Percentiles rank a stretch among this genome's conserved stretches.
These are phyloP conservation scores for Lantana camara DNA, from an alignment of 257 asterid genomes.

Conservation along the genomic window DNA sequence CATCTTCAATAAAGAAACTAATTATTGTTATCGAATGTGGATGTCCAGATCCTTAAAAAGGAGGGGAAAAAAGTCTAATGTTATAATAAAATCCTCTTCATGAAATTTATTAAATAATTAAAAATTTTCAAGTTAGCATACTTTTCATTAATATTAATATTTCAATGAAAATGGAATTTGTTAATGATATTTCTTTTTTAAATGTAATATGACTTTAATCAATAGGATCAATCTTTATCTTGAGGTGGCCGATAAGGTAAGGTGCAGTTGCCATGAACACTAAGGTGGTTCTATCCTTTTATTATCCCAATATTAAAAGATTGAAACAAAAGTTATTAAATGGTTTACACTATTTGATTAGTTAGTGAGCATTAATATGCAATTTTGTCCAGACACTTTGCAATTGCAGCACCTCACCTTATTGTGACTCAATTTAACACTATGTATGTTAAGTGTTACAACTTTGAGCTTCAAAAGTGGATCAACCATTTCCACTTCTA, in stretches of 20 bases:
- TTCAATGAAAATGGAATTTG: too few relatives aligned
- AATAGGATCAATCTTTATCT: conserved; percentile 20
- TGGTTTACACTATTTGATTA: conserved; percentile 31
- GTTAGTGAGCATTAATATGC: conserved; percentile 4
- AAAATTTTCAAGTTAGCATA: too few relatives aligned
- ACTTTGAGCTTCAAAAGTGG: conserved; percentile 34
- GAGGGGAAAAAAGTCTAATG: too few relatives aligned
- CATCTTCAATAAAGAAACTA: too few relatives aligned
- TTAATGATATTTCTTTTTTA: too few relatives aligned
- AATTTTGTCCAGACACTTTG: conserved; percentile 22
- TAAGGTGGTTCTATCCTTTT: conserved; percentile 22
- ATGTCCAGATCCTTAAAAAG: too few relatives aligned
- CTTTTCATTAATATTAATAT: too few relatives aligned
- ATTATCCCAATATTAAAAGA: not conserved
- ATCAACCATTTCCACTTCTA: conserved; percentile 25
- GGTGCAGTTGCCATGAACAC: conserved; percentile 40
- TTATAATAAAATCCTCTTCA: too few relatives aligned
- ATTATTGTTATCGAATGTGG: too few relatives aligned
- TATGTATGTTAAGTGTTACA: conserved; percentile 22
- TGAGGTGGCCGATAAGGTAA: conserved; percentile 33
- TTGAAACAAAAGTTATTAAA: conserved; percentile 3
- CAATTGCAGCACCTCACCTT: conserved; percentile 27
- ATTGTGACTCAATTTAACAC: conserved; percentile 45
- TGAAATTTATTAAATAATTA: too few relatives aligned
- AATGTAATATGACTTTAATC: too few relatives aligned